phyloP scores from a whole-genome alignment of 768 basidiomycete genomes.

The Mycena filopes region DNA sequence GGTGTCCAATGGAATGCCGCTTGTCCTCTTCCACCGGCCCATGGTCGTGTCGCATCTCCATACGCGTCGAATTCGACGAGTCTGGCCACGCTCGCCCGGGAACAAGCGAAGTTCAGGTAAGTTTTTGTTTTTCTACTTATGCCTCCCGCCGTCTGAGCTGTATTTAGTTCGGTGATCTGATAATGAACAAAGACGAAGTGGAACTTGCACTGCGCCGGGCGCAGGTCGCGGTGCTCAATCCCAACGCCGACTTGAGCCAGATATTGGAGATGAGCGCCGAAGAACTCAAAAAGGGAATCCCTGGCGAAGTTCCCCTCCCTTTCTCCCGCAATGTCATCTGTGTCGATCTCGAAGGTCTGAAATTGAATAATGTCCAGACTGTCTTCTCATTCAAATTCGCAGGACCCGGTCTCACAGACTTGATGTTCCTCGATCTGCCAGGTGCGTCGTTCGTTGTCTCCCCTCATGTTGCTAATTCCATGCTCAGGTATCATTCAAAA shows the following conservation, averaged over 20 bases:
- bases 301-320: slow-evolving; percentile 16
- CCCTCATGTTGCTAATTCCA: neutral
- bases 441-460: slow-evolving; percentile 38
- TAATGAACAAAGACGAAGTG: slow-evolving; percentile 51
- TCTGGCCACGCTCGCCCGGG: slow-evolving; percentile 41
- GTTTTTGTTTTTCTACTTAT: neutral
- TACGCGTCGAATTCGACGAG: slow-evolving; percentile 53
- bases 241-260: slow-evolving; percentile 36
- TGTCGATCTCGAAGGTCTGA: slow-evolving; percentile 47
- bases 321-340: slow-evolving; percentile 57
- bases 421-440: slow-evolving; percentile 54
- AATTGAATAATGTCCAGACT: neutral
- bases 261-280: slow-evolving; percentile 26
- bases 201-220: slow-evolving; percentile 59
- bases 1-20: slow-evolving; percentile 52
- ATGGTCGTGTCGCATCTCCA: slow-evolving; percentile 53
- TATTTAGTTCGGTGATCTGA: slow-evolving; percentile 35
- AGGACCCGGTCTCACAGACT: slow-evolving; percentile 46
- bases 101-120: slow-evolving; percentile 24
- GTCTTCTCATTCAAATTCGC: neutral
- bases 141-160: neutral
- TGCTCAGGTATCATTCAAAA: slow-evolving; percentile 60
- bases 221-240: slow-evolving; percentile 56
- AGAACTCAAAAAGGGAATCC: slow-evolving; percentile 31
- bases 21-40: slow-evolving; percentile 36